Percentiles rank a stretch among this genome's conserved stretches.
phyloP scores from a whole-genome alignment of 176 grass and related monocot species.

The Elymus sibiricus region DNA sequence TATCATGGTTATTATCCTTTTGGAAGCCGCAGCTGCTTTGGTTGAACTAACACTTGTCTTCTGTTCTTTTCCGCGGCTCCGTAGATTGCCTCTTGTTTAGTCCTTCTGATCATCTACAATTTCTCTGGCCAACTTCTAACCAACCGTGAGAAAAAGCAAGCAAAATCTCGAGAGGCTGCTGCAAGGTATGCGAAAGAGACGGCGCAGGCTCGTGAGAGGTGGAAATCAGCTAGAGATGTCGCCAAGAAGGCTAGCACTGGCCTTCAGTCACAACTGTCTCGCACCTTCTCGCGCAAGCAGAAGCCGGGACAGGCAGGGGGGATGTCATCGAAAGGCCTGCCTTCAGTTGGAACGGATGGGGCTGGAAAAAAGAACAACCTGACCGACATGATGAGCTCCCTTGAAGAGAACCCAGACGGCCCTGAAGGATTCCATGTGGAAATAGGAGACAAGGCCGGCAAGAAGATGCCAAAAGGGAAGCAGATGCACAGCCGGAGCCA shows the following conservation, averaged over 20 bases:
- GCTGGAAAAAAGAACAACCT: slow-evolving; percentile 50
- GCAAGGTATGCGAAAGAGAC: slow-evolving; percentile 73
- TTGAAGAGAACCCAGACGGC: slow-evolving; percentile 62
- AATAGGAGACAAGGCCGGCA: slow-evolving; percentile 50
- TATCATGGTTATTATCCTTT: not conserved
- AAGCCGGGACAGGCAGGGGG: slow-evolving; percentile 23
- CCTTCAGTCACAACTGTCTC: slow-evolving; percentile 66
- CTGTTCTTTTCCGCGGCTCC: not conserved
- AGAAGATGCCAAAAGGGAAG: slow-evolving; percentile 72
- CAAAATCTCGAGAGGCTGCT: slow-evolving; percentile 91
- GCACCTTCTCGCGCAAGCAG: slow-evolving; percentile 74
- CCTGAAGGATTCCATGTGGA: slow-evolving; percentile 69
- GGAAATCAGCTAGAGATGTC: slow-evolving; percentile 82
- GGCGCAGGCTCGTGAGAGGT: slow-evolving; percentile 69
- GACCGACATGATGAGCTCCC: slow-evolving; percentile 54
- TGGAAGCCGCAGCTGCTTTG: not conserved
- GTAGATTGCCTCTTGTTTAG: slow-evolving; percentile 62
- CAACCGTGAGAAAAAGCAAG: slow-evolving; percentile 80
- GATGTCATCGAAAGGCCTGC: slow-evolving; percentile 4
- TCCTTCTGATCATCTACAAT: slow-evolving; percentile 93
- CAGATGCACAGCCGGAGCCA: slow-evolving; percentile 85
- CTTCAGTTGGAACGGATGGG: slow-evolving; percentile 22
- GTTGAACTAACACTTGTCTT: not conserved
- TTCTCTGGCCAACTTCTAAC: slow-evolving; percentile 91
- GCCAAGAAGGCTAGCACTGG: slow-evolving; percentile 70